Base-by-base conservation (phyloP, 2,329 filamentous ascomycete species). In the Xylaria sp. region DNA sequence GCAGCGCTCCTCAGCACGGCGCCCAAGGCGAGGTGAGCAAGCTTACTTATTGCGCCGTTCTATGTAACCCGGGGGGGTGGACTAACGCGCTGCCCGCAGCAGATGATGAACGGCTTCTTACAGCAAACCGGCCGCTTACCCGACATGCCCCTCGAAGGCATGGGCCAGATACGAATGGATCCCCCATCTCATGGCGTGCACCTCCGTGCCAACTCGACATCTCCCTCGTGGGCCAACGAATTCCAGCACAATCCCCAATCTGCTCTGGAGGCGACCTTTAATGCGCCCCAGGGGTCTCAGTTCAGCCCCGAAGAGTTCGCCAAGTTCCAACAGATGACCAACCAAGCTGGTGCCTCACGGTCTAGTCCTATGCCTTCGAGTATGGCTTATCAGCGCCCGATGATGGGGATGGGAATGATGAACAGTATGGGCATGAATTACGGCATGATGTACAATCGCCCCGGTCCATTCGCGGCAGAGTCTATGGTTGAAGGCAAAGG, bases 101-200 rank as follows among this genome's bases (percentile, higher is more conserved):
- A 97, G 93, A 94, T 95, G 91, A 93, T 97, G 89, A 94, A 97
- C 78, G 91, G 94, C 69, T 98, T 98, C 80, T 87, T 97, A 77
- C 94, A 97, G 79, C 92, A 96, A 78, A 89, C 88, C 64, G 90
- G 86, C n/a, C 83, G 74, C 58, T 80, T 89, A 61, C 85, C 87
- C 76, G 85, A 88, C 62, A 85, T 88, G 73, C 80, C 84, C 77
- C 84, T 86, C 67, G 84, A 84, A 58, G 83, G 81, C 25, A 77
- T 80, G 74, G 76, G 75, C 67, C 81, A 81, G 63, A 79, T 86
- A 56, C 83, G 83, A 66, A 78, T 88, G 71, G 85, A 79, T 52
- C 72, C 84, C 67, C 81, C 83, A 13, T 78, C 81, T n/a, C 86
- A 87, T 60, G 82, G 81, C 70, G 80, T 83, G 20, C 85, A 87